Percentiles rank a stretch among this genome's conserved stretches.
Conservation (phyloP, 2,329 filamentous ascomycete genomes). For the Penicillium janthinellum region DNA sequence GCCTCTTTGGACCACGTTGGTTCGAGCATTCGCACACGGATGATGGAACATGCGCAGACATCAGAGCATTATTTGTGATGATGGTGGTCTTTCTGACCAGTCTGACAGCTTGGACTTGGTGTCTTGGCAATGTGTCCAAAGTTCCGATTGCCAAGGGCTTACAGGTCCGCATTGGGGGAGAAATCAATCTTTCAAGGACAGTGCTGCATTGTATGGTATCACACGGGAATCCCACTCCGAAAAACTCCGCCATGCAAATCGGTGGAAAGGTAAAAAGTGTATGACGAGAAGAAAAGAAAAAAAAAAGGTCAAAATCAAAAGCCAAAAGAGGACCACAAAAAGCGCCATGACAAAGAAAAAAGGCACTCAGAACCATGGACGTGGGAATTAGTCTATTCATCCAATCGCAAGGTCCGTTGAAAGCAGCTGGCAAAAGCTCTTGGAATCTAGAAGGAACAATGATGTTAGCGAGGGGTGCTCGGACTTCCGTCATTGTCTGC, state of each 20-base stretch:
- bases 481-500: background rate
- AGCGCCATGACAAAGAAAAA: background rate
- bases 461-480: constrained; percentile 13
- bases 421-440: constrained; percentile 35
- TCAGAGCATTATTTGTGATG: background rate
- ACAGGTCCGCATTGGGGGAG: background rate
- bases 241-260: constrained; percentile 25
- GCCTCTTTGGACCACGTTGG: constrained; percentile 7
- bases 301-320: background rate
- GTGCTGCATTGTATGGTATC: constrained; percentile 15
- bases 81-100: background rate
- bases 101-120: background rate
- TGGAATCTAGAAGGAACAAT: constrained; percentile 29
- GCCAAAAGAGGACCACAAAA: background rate
- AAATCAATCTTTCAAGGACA: background rate
- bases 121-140: background rate
- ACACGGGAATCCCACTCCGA: constrained; percentile 10
- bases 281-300: background rate
- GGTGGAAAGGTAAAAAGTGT: background rate
- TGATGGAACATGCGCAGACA: background rate
- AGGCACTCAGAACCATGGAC: background rate
- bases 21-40: background rate
- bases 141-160: background rate
- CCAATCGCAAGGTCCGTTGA: constrained; percentile 29
- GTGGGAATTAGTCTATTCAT: constrained; percentile 14